Conservation (phyloP, 2,329 filamentous ascomycete genomes). For the Fusarium sp. region DNA sequence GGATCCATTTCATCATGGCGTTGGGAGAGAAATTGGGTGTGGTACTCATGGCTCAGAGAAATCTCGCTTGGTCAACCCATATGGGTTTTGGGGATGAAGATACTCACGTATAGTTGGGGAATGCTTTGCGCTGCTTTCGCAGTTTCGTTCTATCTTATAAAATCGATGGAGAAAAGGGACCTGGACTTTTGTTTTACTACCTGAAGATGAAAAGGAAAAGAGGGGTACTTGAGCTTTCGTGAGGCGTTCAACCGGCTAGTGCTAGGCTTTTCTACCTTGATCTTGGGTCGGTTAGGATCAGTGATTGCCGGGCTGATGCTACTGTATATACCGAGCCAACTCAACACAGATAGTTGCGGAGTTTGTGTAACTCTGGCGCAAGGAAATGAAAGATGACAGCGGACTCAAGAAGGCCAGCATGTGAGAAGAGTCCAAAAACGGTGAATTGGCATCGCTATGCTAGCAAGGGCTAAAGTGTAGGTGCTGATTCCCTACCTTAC, state of each 20-base stretch:
- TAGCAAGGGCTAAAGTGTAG: conserved; percentile 18
- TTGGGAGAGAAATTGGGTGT: conserved; percentile 17
- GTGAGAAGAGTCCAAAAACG: background rate
- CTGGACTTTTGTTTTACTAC: conserved; percentile 14
- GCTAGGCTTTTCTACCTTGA: conserved; percentile 8
- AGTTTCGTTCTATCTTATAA: background rate
- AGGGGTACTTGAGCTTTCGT: conserved; percentile 22
- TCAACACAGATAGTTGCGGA: conserved; percentile 26
- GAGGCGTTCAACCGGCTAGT: conserved; percentile 40
- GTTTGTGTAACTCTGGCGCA: conserved; percentile 7
- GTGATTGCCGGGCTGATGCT: conserved; percentile 5
- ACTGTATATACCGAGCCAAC: conserved; percentile 30
- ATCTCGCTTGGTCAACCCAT: conserved; percentile 14
- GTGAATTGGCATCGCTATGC: conserved; percentile 24
- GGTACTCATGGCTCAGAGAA: conserved; percentile 3
- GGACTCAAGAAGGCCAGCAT: background rate
- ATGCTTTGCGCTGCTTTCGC: conserved; percentile 1
- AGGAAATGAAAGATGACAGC: conserved; percentile 15
- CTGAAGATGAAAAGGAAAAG: conserved; percentile 9
- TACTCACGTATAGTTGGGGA: background rate
- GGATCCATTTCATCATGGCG: conserved; percentile 33
- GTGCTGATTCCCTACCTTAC: conserved; percentile 24
- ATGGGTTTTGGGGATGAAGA: background rate
- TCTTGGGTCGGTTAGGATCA: conserved; percentile 7
- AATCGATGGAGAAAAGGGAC: conserved; percentile 1